A percentile compares a stretch with the other conserved stretches of the same genome.
Evolutionary conservation across 306 rosid genomes (phyloP).

Genomic region (Lithocarpus polystachyus): DNA sequence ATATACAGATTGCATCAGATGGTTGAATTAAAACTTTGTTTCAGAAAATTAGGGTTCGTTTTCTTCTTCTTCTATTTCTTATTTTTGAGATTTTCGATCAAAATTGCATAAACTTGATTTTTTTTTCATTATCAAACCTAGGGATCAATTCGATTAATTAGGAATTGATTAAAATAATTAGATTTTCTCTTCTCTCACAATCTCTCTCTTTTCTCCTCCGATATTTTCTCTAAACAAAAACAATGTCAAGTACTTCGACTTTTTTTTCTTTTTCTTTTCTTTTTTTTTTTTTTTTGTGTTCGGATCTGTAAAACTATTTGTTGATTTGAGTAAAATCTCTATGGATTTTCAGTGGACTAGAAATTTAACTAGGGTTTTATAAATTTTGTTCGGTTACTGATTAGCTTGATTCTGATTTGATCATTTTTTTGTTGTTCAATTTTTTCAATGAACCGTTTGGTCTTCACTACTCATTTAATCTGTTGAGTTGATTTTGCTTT

Average conservation of each 20-base stretch:
- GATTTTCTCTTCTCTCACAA: constrained; percentile 27
- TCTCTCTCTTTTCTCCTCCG: constrained; percentile 5
- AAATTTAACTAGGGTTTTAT: not conserved
- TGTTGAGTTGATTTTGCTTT: not conserved
- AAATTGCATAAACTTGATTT: too few relatives aligned
- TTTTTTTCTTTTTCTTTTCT: too few relatives aligned
- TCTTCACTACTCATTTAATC: not conserved
- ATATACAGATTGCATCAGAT: too few relatives aligned
- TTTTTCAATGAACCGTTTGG: not conserved
- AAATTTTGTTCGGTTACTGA: not conserved
- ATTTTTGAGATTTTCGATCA: too few relatives aligned
- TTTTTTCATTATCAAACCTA: too few relatives aligned
- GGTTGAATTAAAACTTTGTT: too few relatives aligned
- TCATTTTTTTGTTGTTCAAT: not conserved
- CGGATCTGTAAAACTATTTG: constrained; percentile 11
- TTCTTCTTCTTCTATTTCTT: too few relatives aligned
- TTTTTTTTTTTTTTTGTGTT: too few relatives aligned
- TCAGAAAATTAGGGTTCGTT: too few relatives aligned
- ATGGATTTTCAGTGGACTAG: not conserved
- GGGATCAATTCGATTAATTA: too few relatives aligned
- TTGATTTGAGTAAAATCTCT: not conserved
- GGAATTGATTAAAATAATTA: not conserved
- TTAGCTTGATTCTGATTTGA: not conserved
- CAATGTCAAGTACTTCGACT: constrained; percentile 34
- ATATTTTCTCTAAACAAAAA: constrained; percentile 14